A percentile compares a stretch with the other conserved stretches of the same genome.
Evolutionary conservation across 1,284 basidiomycete genomes (phyloP).

Genomic region (Sparassis latifolia): DNA sequence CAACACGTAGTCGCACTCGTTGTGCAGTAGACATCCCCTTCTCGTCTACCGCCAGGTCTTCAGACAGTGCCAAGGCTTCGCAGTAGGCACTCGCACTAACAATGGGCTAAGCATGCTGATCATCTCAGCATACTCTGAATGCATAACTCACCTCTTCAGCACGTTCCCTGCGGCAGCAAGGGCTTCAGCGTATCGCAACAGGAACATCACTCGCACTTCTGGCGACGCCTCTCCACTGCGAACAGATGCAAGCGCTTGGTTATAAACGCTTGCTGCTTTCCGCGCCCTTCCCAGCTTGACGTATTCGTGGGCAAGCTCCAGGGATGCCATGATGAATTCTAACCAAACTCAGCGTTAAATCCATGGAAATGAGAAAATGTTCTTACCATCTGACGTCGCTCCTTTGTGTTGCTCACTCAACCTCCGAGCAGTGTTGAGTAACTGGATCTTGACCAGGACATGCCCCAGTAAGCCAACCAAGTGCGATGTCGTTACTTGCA

Average conservation of each 20-base stretch:
- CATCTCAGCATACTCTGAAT: background rate
- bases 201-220: slow-evolving; percentile 46
- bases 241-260: slow-evolving; percentile 43
- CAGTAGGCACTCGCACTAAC: slow-evolving; percentile 49
- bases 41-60: slow-evolving; percentile 37
- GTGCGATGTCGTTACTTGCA: slow-evolving; percentile 52
- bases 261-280: slow-evolving; percentile 60
- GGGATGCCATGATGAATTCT: slow-evolving; percentile 64
- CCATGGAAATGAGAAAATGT: background rate
- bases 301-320: slow-evolving; percentile 74
- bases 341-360: background rate
- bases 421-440: slow-evolving; percentile 24
- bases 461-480: slow-evolving; percentile 62
- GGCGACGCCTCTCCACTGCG: slow-evolving; percentile 37
- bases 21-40: slow-evolving; percentile 45
- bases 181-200: slow-evolving; percentile 62
- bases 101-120: background rate
- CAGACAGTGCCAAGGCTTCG: slow-evolving; percentile 46
- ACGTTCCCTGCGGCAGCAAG: slow-evolving; percentile 59
- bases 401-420: slow-evolving; percentile 21
- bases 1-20: slow-evolving; percentile 52
- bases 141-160: slow-evolving; percentile 45
- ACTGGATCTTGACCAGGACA: slow-evolving; percentile 36
- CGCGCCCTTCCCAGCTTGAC: slow-evolving; percentile 67
- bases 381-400: slow-evolving; percentile 44